Evolutionary conservation across 2,329 filamentous ascomycete genomes (phyloP), one percentile per base, ranked within the genome.

Genomic region (Karstenula rhodostoma): DNA sequence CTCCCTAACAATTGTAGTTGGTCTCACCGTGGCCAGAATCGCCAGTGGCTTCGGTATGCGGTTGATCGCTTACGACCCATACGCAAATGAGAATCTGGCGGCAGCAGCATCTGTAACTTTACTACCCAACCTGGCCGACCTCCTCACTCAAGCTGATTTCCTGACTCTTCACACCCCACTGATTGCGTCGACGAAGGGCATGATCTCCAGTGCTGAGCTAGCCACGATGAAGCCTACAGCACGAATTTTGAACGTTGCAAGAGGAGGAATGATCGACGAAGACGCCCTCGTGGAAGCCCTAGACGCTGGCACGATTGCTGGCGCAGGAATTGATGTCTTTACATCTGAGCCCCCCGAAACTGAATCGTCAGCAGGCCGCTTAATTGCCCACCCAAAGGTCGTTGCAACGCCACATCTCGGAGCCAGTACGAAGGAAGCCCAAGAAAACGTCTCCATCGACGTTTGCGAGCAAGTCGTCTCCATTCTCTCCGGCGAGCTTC

Each of bases 381-480:
- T 95, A 9, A 86, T 90, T 58, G 82, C 82, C 10, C 91, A 94
- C 67, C 85, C 88, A 0, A 89, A 87, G 65, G 90, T 93, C 0
- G 88, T 94, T 1, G 88, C 88, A 1, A 94, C 92, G 8, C 92
- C 92, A 1, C 92, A 95, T 74, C 82, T 95, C 0, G 91, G 91
- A 8, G 92, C 92, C 0, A 92, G 89, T 0, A 95, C 92, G 0
- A 85, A 90, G 35, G 92, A 95, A 82, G 92, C 92, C 0, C 91
- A 95, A 75, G 91, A 94, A 71, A 94, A 93, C 62, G 91, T 94
- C 3, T 91, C 89, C 1, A 86, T 94, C 63, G 92, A 94, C 68
- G 92, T 94, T 9, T 94, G 91, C 76, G 89, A 89, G 35, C 91
- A 95, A 77, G 90, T 94, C 13, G 83, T 91, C 0, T 85, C 89